Evolutionary conservation across 1,284 basidiomycete species (phyloP).

Genomic region (Trametes pubescens): DNA sequence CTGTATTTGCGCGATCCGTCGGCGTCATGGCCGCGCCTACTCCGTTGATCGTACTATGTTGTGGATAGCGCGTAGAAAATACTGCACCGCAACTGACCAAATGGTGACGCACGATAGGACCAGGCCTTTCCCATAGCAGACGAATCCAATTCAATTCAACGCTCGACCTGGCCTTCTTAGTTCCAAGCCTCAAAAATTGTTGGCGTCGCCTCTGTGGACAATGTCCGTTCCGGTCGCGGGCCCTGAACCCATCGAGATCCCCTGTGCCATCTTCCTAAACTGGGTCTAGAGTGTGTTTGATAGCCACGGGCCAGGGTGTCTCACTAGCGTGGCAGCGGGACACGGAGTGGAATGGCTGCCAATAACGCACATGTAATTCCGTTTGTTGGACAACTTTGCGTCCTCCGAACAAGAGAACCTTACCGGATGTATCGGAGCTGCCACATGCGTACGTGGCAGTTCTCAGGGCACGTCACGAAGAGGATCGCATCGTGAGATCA

Average conservation of each 20-base stretch:
- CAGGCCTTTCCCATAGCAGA: conserved; percentile 2
- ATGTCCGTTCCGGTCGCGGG: conserved; percentile 18
- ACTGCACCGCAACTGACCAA: neutral
- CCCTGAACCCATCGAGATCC: conserved; percentile 13
- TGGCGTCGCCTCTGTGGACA: conserved; percentile 5
- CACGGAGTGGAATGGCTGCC: conserved; percentile 2
- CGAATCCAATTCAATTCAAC: neutral
- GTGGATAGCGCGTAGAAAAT: neutral
- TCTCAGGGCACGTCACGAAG: conserved; percentile 16
- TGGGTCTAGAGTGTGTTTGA: neutral
- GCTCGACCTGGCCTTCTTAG: neutral
- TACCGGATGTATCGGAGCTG: conserved; percentile 18
- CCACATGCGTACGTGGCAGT: conserved; percentile 6
- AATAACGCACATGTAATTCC: conserved; percentile 1
- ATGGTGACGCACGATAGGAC: neutral
- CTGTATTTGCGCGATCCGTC: conserved; percentile 1
- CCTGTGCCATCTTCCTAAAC: neutral
- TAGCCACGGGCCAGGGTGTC: neutral
- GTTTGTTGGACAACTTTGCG: neutral
- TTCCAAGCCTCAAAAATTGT: conserved; percentile 13
- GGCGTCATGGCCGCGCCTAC: neutral
- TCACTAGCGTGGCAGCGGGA: conserved; percentile 6
- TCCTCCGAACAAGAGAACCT: neutral
- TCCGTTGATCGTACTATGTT: conserved; percentile 4
- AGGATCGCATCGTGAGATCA: conserved; percentile 19